A percentile compares a stretch with the other conserved stretches of the same genome.
Conservation (phyloP, 1,284 basidiomycete species). For the Ustilago trichophora region DNA sequence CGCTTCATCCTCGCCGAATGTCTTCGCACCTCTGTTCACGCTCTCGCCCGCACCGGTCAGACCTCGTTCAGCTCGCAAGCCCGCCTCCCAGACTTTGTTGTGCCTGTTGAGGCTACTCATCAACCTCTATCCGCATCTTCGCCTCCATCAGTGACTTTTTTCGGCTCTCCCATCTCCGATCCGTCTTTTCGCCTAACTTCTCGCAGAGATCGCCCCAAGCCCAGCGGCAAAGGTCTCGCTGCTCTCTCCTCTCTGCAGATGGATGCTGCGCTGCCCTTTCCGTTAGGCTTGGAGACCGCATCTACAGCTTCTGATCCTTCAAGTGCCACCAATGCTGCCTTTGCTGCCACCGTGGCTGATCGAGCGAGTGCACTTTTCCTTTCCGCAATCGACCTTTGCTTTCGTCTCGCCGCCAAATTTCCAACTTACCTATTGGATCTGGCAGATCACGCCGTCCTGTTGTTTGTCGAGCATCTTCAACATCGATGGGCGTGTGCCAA, state of each 20-base stretch:
- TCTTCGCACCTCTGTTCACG: conserved; percentile 32
- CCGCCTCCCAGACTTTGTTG: conserved; percentile 31
- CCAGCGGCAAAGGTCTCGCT: conserved; percentile 21
- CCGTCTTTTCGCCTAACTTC: conserved; percentile 26
- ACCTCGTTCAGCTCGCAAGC: conserved; percentile 29
- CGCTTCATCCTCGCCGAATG: conserved; percentile 35
- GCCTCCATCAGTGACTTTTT: conserved; percentile 17
- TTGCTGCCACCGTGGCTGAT: too few species aligned
- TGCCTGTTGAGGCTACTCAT: conserved; percentile 6
- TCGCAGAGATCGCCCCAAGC: conserved; percentile 34
- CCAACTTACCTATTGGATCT: conserved; percentile 23
- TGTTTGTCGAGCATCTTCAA: conserved; percentile 24
- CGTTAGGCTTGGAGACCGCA: background rate
- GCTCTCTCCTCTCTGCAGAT: conserved; percentile 17
- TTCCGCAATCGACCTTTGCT: conserved; percentile 19
- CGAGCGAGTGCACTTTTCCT: conserved; percentile 27
- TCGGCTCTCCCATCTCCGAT: conserved; percentile 3
- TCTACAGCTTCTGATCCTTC: background rate
- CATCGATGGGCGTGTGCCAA: conserved; percentile 38
- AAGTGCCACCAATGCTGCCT: too few species aligned
- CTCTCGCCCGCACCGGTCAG: conserved; percentile 30
- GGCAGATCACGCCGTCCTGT: conserved; percentile 23
- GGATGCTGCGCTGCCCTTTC: conserved; percentile 8
- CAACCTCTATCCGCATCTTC: background rate
- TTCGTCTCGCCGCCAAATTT: conserved; percentile 17